phyloP scores from a whole-genome alignment of 2,329 filamentous ascomycete genomes.

The Pseudocercospora macadamiae region DNA sequence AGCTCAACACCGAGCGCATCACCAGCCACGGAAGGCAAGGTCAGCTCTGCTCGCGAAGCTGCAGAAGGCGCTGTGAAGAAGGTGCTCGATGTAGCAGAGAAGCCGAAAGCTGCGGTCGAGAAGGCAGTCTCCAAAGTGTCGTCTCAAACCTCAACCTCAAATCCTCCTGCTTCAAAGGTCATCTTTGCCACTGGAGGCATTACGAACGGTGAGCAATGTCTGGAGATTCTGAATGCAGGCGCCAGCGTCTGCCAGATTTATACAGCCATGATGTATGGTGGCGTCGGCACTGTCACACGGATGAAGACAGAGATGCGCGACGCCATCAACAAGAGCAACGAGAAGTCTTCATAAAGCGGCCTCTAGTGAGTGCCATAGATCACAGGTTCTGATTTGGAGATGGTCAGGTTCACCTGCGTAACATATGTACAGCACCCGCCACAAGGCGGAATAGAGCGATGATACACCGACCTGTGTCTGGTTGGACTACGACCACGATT shows the following conservation, averaged over 20 bases:
- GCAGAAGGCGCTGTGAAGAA: slow-evolving; percentile 26
- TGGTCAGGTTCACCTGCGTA: neutral
- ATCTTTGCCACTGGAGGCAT: slow-evolving; percentile 95
- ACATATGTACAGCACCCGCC: neutral
- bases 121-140: slow-evolving; percentile 20
- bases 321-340: slow-evolving; percentile 34
- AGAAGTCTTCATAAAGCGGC: neutral
- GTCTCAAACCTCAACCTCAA: neutral
- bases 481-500: too few species aligned
- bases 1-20: slow-evolving; percentile 11
- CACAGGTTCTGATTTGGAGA: neutral
- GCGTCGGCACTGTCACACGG: slow-evolving; percentile 61
- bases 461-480: too few species aligned
- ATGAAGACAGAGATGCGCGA: slow-evolving; percentile 56
- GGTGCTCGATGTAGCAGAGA: slow-evolving; percentile 17
- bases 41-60: slow-evolving; percentile 19
- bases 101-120: slow-evolving; percentile 21
- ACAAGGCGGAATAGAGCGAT: neutral
- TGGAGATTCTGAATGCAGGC: slow-evolving; percentile 81
- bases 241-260: slow-evolving; percentile 73
- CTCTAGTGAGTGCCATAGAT: neutral
- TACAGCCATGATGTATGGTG: slow-evolving; percentile 71
- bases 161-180: slow-evolving; percentile 63
- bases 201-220: slow-evolving; percentile 81
- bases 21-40: slow-evolving; percentile 11